Base-by-base conservation (phyloP, 495 filamentous ascomycete species). In the Schizothecium vesticola region DNA sequence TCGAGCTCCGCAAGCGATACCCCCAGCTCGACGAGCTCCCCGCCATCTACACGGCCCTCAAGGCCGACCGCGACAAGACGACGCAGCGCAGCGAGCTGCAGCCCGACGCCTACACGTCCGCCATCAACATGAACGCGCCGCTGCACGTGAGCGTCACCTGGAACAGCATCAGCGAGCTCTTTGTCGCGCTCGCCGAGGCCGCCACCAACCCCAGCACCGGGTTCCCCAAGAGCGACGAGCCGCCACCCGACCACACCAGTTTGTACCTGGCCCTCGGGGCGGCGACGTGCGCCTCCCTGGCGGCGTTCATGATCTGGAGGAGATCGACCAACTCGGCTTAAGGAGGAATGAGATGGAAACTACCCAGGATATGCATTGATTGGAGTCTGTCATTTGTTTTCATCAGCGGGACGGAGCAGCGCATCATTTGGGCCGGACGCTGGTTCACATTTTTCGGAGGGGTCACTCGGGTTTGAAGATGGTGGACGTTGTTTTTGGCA, bases 61-160 rank as follows among this genome's bases (percentile, higher is more conserved):
- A 99, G 74, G 95, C 95, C 1, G 95, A 99, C 76, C 84, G 88
- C 62, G 95, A 99, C 76, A 95, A 95, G 73, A 96, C 93, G 2
- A 97, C 91, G 19, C 95, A 99, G 80, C 86, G 94, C 61, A 89
- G 89, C 43, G 93, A 98, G 78, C 79, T 88, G 69, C 95, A 99
- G 78, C 95, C 95, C 4, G 95, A 99, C 75, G 89, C 92, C 67
- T 98, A 97, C 75, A 97, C 95, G 0, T 85, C 87, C 28, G 81
- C 85, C 57, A 77, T 96, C 70, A 89, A 89, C 71, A 96, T 96
- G 85, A 87, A 88, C 64, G 87, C 94, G 13, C 95, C 95, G 9
- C 78, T 97, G 64, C 95, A 99, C 82, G 96, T 97, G 33, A 96
- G 92, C 76, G 91, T 91, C 55, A 95, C 89, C 7, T 98, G 95